Conservation (phyloP, 495 filamentous ascomycete species). For the Penicillium lividum region DNA sequence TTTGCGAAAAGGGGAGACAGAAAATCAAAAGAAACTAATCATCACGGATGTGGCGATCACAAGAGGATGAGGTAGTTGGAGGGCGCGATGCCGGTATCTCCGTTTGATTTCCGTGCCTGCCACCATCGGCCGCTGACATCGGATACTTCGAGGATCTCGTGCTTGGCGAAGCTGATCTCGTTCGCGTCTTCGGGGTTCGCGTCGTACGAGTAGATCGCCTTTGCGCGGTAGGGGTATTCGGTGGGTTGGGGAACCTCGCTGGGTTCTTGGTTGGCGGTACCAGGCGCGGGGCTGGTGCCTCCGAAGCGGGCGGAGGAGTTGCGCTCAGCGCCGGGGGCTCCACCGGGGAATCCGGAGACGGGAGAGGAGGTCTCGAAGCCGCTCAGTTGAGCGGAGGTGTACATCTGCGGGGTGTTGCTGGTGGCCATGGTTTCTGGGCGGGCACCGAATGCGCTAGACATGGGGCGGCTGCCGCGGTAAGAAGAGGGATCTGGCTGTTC, state of each 20-base stretch:
- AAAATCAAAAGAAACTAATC: conserved; percentile 29
- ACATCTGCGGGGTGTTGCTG: conserved; percentile 84
- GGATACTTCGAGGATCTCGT: conserved; percentile 94
- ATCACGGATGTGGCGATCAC: conserved; percentile 51
- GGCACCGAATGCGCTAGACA: conserved; percentile 48
- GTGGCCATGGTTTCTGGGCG: conserved; percentile 83
- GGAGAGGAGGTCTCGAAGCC: conserved; percentile 97
- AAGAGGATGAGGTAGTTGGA: conserved; percentile 97
- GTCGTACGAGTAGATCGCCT: conserved; percentile 98
- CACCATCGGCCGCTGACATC: conserved; percentile 98
- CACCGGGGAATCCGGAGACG: conserved; percentile 74
- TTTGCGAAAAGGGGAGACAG: conserved; percentile 33
- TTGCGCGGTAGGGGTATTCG: conserved; percentile 95
- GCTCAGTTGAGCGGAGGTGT: conserved; percentile 90
- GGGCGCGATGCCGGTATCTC: conserved; percentile 95
- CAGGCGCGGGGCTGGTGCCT: conserved; percentile 32
- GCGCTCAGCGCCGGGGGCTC: conserved; percentile 57
- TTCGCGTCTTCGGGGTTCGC: conserved; percentile 98
- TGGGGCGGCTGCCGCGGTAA: conserved; percentile 65
- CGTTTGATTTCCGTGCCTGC: conserved; percentile 94
- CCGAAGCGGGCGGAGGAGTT: conserved; percentile 61
- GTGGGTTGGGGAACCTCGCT: conserved; percentile 76
- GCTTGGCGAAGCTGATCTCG: conserved; percentile 95
- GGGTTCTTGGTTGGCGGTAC: conserved; percentile 23
- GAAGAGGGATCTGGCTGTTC: conserved; percentile 56